Evolutionary conservation across 2,329 filamentous ascomycete species (phyloP), one percentile per base, ranked within the genome.

Genomic region (Xylaria digitata): DNA sequence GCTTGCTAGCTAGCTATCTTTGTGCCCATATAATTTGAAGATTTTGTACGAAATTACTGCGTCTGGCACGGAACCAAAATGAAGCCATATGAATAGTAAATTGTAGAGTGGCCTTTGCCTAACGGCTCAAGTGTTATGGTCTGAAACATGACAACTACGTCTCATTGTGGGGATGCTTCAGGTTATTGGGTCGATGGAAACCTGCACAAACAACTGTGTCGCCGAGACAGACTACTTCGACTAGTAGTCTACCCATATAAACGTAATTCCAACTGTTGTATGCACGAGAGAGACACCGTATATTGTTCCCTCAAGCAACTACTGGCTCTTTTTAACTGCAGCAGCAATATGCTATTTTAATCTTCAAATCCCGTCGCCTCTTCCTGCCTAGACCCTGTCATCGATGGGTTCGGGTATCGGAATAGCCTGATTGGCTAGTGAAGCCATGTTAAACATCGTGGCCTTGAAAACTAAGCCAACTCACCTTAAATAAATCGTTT

Each of bases 171-270:
- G 69, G 56, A 70, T 65, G 74, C 72, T 80, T 71, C 67, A 72
- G 67, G 64, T 72, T 61, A 73, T 75, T 73, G 74, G 75, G 72
- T 73, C 73, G 70, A 77, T 79, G 80, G 80, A 75, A 78, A 76
- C 75, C 73, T 78, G 78, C 80, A 78, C 80, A 79, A 76, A 78
- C 74, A 73, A 78, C 73, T 70, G 67, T 68, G 70, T 68, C 68
- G 66, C 74, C 69, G 73, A 74, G 69, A 72, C 69, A 71, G 61
- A 58, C 57, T 37, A 50, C 55, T 34, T 66, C 58, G 42, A 54
- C 43, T 48, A 49, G 60, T 65, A 62, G 56, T 30, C 59, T 57
- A 61, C 50, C 52, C 67, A 70, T 72, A 66, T 71, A 60, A 61
- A 61, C 65, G 76, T 76, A 75, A 54, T 76, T 76, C 74, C 72